Base-by-base conservation (phyloP, 2,329 filamentous ascomycete species). In the Tolypocladium ovalisporum region DNA sequence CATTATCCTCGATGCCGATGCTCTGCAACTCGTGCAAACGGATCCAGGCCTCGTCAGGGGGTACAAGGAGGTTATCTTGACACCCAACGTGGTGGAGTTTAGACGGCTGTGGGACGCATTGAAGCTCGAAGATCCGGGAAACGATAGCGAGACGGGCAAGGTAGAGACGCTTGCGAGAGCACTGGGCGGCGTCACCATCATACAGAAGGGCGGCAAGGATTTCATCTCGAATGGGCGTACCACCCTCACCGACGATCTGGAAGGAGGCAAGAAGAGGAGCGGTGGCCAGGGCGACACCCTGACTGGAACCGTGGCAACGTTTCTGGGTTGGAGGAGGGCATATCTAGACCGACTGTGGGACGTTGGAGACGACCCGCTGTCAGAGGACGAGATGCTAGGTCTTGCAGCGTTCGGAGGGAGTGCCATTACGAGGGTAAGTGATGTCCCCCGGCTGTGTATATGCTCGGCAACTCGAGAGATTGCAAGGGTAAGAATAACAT, bases 211-310 rank as follows among this genome's bases (percentile, higher is more conserved):
- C 2, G 70, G 73, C 2, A 83, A 83, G 60, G 94, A 99, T 72
- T 84, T 87, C 62, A 89, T 99, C 59, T 90, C 87, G 3, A 89
- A 96, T 65, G 90, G 92, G 15, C 76, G 81, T 58, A 79, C 79
- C 56, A 96, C 89, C n/a, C 73, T 92, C 32, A 76, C 88, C 0
- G 88, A 87, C 32, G 91, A 96, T 64, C 74, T 92, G 3, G 75
- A 84, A 66, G 94, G 94, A 10, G 93, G 93, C 1, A 73, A 85
- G 70, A 99, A 99, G 82, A 80, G 94, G 62, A 93, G 89, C 58
- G 94, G 93, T 53, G 94, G 94, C 0, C 94, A 99, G 74, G 94
- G 94, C 1, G 94, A 99, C 73, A 97, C 94, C 4, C 76, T 99
- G 62, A 97, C 94, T 0, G 94, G 94, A 1, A 86, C 86, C 37